These are phyloP conservation scores for Lasiodiplodia theobromae DNA, from an alignment of 2,329 filamentous ascomycete species.

Conservation along the genomic window DNA sequence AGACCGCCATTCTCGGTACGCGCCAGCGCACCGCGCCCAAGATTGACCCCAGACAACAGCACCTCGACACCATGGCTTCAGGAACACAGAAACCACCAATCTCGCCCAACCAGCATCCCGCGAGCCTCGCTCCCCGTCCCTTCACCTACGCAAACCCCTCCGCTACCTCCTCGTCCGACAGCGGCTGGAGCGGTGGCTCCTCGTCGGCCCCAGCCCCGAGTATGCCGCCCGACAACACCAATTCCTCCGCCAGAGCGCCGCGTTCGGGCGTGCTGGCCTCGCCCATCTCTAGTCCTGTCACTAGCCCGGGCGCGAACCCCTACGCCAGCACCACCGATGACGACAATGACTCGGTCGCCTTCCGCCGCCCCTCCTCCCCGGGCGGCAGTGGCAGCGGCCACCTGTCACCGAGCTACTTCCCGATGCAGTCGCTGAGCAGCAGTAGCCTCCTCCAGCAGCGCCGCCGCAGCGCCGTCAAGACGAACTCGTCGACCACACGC, in stretches of 20 bases:
- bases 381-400: conserved; percentile 38
- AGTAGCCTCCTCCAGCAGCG: conserved; percentile 35
- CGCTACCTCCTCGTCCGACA: conserved; percentile 45
- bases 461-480: conserved; percentile 40
- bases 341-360: conserved; percentile 72
- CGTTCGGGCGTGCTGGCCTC: conserved; percentile 41
- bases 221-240: conserved; percentile 30
- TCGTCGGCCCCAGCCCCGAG: conserved; percentile 31
- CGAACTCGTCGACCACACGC: conserved; percentile 19
- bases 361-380: conserved; percentile 49
- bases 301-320: conserved; percentile 60
- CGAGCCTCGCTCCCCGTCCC: conserved; percentile 34
- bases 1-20: conserved; percentile 82
- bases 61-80: too few relatives aligned
- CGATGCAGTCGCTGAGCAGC: conserved; percentile 48
- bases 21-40: conserved; percentile 32
- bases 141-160: conserved; percentile 49
- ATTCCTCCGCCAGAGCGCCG: conserved; percentile 36
- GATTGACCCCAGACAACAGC: conserved; percentile 27
- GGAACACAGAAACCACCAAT: not conserved
- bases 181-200: conserved; percentile 34
- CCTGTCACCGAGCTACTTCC: conserved; percentile 43
- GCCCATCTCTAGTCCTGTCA: conserved; percentile 44
- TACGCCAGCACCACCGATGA: conserved; percentile 83
- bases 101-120: conserved; percentile 31